Conservation (phyloP, 2,329 filamentous ascomycete species). For the Botrytis sinoallii region DNA sequence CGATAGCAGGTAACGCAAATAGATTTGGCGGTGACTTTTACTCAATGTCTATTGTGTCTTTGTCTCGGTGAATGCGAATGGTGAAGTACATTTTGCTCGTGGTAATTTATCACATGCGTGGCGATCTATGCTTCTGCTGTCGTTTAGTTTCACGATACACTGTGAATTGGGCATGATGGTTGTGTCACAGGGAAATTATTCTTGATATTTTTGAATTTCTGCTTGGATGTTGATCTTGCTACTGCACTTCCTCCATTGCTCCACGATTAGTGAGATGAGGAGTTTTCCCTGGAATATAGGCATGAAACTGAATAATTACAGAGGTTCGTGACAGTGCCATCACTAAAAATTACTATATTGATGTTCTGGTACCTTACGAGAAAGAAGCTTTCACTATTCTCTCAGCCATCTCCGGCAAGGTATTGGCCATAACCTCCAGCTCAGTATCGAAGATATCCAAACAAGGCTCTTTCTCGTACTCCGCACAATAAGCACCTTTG, state of each 20-base stretch:
- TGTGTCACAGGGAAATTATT: neutral
- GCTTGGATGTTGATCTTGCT: neutral
- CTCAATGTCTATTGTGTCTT: neutral
- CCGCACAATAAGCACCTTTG: slow-evolving; percentile 51
- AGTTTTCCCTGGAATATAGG: neutral
- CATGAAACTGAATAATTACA: neutral
- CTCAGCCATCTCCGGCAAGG: slow-evolving; percentile 48
- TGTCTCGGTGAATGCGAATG: neutral
- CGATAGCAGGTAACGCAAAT: neutral
- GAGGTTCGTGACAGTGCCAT: neutral
- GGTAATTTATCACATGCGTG: neutral
- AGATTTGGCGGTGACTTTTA: neutral
- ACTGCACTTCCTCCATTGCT: neutral
- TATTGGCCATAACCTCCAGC: slow-evolving; percentile 50
- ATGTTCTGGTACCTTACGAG: neutral
- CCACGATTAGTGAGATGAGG: neutral
- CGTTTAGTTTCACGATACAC: neutral
- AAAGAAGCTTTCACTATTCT: slow-evolving; percentile 30
- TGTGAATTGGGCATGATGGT: neutral
- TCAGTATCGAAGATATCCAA: slow-evolving; percentile 46
- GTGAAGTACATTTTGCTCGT: neutral
- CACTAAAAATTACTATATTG: neutral
- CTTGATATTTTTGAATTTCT: neutral
- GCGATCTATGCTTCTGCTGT: neutral
- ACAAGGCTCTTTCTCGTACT: slow-evolving; percentile 51